Percentiles rank a stretch among this genome's conserved stretches.
Evolutionary conservation across 2,329 filamentous ascomycete species (phyloP).

Genomic region (Phialophora macrospora): DNA sequence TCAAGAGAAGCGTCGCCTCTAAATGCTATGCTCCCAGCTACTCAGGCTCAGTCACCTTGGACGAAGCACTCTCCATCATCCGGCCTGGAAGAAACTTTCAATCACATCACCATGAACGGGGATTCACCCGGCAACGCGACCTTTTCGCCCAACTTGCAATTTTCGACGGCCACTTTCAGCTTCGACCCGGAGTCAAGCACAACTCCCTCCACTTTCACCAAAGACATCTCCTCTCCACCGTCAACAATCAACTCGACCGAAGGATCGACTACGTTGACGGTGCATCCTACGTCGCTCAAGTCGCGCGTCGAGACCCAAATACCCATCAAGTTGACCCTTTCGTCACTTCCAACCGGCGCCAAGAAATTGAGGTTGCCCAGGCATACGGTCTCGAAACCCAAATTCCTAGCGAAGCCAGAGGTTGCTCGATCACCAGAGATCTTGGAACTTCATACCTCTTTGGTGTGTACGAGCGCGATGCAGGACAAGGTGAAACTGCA

Average conservation of each 20-base stretch:
- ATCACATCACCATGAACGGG: conserved; percentile 52
- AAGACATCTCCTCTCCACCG: conserved; percentile 39
- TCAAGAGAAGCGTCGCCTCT: conserved; percentile 48
- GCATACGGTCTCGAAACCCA: conserved; percentile 92
- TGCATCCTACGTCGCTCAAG: conserved; percentile 74
- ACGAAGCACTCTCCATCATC: conserved; percentile 51
- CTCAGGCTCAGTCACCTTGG: conserved; percentile 47
- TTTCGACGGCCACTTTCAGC: conserved; percentile 43
- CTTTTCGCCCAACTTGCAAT: conserved; percentile 47
- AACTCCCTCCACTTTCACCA: conserved; percentile 39
- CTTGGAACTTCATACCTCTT: conserved; percentile 75
- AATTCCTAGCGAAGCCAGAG: conserved; percentile 76
- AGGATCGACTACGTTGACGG: conserved; percentile 55
- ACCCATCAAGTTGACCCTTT: conserved; percentile 79
- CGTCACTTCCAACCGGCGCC: conserved; percentile 73
- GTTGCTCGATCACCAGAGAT: conserved; percentile 72
- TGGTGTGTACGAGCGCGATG: conserved; percentile 94
- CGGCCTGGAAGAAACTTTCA: conserved; percentile 52
- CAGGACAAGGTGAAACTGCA: conserved; percentile 68
- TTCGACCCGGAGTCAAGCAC: conserved; percentile 52
- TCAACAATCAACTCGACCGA: conserved; percentile 39
- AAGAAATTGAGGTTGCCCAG: conserved; percentile 84
- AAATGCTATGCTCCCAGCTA: conserved; percentile 41
- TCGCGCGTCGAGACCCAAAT: conserved; percentile 97
- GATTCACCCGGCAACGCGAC: conserved; percentile 49